phyloP scores from a whole-genome alignment of 2,329 filamentous ascomycete genomes.

The Penicillium sp. region DNA sequence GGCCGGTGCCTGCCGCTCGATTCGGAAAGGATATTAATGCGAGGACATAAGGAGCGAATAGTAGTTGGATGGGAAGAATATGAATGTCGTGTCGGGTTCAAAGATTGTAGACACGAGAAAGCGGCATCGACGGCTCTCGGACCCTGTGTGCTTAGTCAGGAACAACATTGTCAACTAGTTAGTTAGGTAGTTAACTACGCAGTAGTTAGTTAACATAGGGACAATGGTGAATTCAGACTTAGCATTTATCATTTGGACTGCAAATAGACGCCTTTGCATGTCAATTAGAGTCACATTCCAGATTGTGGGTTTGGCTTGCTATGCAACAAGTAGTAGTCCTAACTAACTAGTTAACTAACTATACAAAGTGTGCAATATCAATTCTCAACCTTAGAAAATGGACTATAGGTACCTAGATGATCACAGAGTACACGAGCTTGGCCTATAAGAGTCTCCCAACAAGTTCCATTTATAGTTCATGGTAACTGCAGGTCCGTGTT shows the following conservation, averaged over 20 bases:
- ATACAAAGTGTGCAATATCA: too few species aligned
- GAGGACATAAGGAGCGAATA: conserved; percentile 22
- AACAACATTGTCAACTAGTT: too few species aligned
- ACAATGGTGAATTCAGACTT: background rate
- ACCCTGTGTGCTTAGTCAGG: conserved; percentile 24
- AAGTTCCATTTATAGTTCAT: background rate
- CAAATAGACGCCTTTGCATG: too few species aligned
- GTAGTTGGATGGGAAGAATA: conserved; percentile 15
- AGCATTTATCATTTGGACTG: too few species aligned
- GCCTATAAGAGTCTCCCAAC: background rate
- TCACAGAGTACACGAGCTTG: background rate
- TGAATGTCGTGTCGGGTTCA: background rate
- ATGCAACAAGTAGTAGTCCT: too few species aligned
- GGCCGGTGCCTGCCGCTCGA: conserved; percentile 18
- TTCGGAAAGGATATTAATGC: conserved; percentile 9
- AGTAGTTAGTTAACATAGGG: too few species aligned
- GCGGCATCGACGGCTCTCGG: conserved; percentile 14
- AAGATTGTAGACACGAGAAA: background rate
- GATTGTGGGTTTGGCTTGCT: too few species aligned
- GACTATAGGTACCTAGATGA: too few species aligned
- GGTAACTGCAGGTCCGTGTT: background rate
- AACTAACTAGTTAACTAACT: too few species aligned
- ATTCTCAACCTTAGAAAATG: background rate
- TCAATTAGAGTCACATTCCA: too few species aligned
- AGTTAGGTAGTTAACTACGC: too few species aligned